Evolutionary conservation across 176 grass and related monocot species (phyloP).

Genomic region (Musa schizocarpa): DNA sequence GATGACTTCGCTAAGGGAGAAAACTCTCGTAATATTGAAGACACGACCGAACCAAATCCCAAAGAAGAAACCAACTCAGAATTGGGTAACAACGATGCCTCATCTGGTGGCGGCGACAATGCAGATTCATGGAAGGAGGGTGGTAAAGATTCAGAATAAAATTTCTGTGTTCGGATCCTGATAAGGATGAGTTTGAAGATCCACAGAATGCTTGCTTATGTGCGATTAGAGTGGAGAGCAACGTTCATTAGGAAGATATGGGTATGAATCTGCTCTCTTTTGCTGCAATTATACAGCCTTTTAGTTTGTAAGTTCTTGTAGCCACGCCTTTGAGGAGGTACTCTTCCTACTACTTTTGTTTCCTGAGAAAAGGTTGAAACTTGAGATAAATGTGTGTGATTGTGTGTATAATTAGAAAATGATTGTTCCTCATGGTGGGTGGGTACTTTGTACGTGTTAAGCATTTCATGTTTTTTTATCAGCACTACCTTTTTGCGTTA

Average conservation of each 20-base stretch:
- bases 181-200: background rate
- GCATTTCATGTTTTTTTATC: too few relatives aligned
- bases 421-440: too few relatives aligned
- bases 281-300: background rate
- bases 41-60: background rate
- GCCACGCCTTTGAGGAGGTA: too few relatives aligned
- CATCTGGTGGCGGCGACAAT: background rate
- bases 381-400: too few relatives aligned
- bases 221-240: background rate
- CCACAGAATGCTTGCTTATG: background rate
- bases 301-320: background rate
- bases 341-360: too few relatives aligned
- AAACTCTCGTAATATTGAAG: background rate
- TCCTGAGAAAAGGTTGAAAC: too few relatives aligned
- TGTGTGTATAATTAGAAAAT: too few relatives aligned
- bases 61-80: background rate
- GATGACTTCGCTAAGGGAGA: background rate
- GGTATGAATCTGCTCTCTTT: background rate
- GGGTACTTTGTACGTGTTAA: too few relatives aligned
- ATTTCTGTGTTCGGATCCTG: background rate
- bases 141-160: background rate
- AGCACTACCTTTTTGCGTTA: too few relatives aligned
- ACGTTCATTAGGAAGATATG: background rate
- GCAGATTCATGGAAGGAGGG: background rate
- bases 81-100: background rate